Base-by-base conservation (phyloP, 495 filamentous ascomycete species). In the Daldinia grandis region DNA sequence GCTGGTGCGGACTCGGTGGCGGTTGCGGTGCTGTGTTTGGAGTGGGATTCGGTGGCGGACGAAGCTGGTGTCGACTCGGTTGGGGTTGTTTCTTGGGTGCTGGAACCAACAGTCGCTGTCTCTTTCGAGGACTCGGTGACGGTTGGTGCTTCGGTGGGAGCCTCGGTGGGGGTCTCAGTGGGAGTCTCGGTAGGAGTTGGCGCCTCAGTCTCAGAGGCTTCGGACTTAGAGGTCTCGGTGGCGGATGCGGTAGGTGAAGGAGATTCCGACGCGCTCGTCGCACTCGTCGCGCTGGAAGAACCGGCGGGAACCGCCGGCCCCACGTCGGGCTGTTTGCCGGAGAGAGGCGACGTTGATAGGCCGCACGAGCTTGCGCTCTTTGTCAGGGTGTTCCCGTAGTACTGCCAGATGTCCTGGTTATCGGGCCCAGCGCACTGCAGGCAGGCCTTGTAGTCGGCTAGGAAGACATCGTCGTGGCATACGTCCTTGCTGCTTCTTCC, bases 371-470 rank as follows among this genome's bases (percentile, higher is more conserved):
- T 64, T 5, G 78, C 84, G 5, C 75, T 77, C 0, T 53, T 64
- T 1, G 74, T 72, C 0, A 87, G 76, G 1, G 72, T 72, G 21
- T 51, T 51, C 19, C 84, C 84, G 38, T 87, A 87, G 69, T 82
- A 83, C 33, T 80, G 60, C 76, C 76, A 87, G 30, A 76, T 76
- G 19, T 85, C 66, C 9, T 64, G 19, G 58, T 81, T 78, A 42
- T 81, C 80, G 4, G 80, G 78, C 0, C 81, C 76, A 5, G 84
- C 78, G 59, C 84, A 87, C 49, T 81, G 64, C 33, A 87, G 69
- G 42, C 84, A 86, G 2, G 53, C 71, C 27, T 73, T 66, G 55
- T 85, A 81, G 51, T 82, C 76, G 35, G 76, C 61, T 15, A 80
- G 74, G 73, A 84, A 87, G 28, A 76, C 76, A 0, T 76, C 66